phyloP scores from a whole-genome alignment of 352 stramenopile genomes.

The Pythium scleroteichum region DNA sequence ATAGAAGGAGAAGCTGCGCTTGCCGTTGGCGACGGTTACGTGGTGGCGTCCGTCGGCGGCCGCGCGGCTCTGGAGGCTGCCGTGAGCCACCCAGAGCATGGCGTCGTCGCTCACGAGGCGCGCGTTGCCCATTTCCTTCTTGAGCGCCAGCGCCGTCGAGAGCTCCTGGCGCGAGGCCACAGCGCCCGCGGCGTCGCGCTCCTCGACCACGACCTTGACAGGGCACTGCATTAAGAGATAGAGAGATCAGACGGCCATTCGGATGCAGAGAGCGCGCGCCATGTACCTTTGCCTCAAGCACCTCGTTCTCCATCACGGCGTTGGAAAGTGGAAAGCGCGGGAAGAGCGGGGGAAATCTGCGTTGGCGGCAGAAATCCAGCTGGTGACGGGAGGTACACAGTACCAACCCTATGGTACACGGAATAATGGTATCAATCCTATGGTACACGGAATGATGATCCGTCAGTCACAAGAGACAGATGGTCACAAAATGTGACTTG shows the following conservation, averaged over 20 bases:
- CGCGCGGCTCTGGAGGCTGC: conserved; percentile 45
- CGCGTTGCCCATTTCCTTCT: conserved; percentile 82
- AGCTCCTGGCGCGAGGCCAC: conserved; percentile 36
- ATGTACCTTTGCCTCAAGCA: conserved; percentile 16
- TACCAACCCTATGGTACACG: too few species aligned
- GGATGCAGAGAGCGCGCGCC: too few species aligned
- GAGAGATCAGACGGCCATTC: not conserved
- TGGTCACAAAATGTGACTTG: too few species aligned
- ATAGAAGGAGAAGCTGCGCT: conserved; percentile 69
- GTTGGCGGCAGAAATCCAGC: conserved; percentile 53
- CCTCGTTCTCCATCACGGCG: not conserved
- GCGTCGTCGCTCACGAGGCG: conserved; percentile 69
- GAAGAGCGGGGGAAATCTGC: conserved; percentile 24
- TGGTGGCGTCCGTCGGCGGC: conserved; percentile 29
- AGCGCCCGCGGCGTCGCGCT: conserved; percentile 43
- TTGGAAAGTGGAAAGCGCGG: conserved; percentile 1
- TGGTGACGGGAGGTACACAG: too few species aligned
- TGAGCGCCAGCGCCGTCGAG: conserved; percentile 49
- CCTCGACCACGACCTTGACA: conserved; percentile 55
- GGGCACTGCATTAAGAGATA: conserved; percentile 46
- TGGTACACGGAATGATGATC: too few species aligned
- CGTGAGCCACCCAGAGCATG: conserved; percentile 68
- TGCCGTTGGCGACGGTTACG: conserved; percentile 57
- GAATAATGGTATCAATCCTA: too few species aligned
- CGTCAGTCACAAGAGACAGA: too few species aligned